Conservation (phyloP, 345 rosid genomes). For the Citrus glauca region DNA sequence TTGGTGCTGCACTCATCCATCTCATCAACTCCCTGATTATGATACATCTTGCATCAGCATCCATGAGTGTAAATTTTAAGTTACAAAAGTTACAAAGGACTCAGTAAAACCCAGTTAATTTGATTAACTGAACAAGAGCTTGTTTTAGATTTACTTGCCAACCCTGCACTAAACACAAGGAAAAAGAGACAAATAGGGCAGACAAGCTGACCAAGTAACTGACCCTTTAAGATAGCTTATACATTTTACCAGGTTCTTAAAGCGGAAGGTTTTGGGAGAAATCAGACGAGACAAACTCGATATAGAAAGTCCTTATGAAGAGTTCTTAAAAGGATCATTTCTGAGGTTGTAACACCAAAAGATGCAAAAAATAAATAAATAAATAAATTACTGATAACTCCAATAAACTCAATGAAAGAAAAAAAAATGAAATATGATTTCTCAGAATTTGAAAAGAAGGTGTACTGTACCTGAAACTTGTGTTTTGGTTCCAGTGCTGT, state of each 20-base stretch:
- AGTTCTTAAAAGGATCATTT: background rate
- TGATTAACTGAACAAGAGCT: background rate
- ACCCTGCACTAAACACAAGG: background rate
- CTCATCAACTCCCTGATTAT: conserved; percentile 48
- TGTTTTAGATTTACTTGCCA: background rate
- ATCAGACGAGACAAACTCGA: background rate
- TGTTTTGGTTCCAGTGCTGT: conserved; percentile 24
- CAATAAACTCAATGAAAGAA: background rate
- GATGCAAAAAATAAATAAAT: background rate
- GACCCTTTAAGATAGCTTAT: no score
- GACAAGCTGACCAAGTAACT: background rate
- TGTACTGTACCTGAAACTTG: conserved; percentile 44
- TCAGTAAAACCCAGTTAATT: background rate
- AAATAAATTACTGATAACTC: background rate
- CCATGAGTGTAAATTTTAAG: background rate
- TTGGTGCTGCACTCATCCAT: conserved; percentile 41
- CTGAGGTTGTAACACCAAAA: background rate
- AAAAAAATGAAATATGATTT: background rate
- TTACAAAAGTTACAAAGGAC: background rate
- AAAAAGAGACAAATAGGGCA: background rate
- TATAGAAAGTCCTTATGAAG: no score
- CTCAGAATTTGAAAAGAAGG: background rate
- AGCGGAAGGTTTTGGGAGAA: background rate
- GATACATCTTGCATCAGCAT: conserved; percentile 9
- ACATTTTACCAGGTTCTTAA: background rate